Evolutionary conservation across 2,329 filamentous ascomycete species (phyloP).

Genomic region (Epichloe baconii): DNA sequence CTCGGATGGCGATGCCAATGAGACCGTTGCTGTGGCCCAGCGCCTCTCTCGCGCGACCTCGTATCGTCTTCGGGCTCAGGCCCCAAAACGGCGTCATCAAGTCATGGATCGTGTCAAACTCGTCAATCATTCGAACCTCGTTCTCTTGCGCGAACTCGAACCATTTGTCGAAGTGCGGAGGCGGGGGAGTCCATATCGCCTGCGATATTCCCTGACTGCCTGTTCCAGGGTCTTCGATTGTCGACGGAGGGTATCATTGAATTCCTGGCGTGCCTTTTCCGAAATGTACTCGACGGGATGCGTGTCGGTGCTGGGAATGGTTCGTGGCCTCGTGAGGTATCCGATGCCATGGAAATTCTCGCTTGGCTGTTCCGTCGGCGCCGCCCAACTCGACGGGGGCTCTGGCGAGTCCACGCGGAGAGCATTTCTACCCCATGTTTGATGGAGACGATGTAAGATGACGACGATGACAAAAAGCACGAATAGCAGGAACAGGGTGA

Average conservation of each 20-base stretch:
- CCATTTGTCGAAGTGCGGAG: slow-evolving; percentile 90
- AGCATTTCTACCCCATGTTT: not conserved
- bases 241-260: slow-evolving; percentile 17
- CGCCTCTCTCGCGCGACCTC: slow-evolving; percentile 63
- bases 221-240: slow-evolving; percentile 65
- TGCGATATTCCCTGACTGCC: slow-evolving; percentile 70
- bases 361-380: not conserved
- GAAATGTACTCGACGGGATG: not conserved
- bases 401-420: not conserved
- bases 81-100: slow-evolving; percentile 86
- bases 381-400: not conserved
- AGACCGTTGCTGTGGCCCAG: slow-evolving; percentile 73
- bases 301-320: not conserved
- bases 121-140: slow-evolving; percentile 70
- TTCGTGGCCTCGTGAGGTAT: not conserved
- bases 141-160: slow-evolving; percentile 70
- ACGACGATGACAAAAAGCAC: not conserved
- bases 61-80: slow-evolving; percentile 64
- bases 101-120: slow-evolving; percentile 80
- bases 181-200: slow-evolving; percentile 70
- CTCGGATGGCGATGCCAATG: slow-evolving; percentile 64
- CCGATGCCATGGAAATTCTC: not conserved
- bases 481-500: not conserved
- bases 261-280: not conserved
- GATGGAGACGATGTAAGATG: not conserved